These are phyloP conservation scores for Plantago lanceolata DNA, from an alignment of 305 asterid genomes.

Conservation along the genomic window DNA sequence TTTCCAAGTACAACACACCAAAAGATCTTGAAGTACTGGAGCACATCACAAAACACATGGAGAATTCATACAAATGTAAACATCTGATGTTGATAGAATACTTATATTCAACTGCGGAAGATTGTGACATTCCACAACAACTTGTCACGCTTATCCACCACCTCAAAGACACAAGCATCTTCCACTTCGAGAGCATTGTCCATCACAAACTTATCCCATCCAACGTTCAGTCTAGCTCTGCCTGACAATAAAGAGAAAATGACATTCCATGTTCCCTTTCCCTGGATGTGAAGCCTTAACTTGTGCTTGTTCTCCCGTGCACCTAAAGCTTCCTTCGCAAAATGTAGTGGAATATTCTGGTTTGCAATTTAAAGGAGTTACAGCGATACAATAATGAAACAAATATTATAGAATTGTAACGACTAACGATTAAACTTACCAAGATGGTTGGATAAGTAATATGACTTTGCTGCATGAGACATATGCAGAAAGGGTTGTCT, in stretches of 20 bases:
- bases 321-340: slow-evolving; percentile 12
- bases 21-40: no score
- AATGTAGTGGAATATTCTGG: slow-evolving; percentile 13
- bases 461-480: slow-evolving; percentile 28
- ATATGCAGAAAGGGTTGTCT: slow-evolving; percentile 16
- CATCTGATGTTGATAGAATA: no score
- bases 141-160: neutral
- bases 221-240: neutral
- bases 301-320: no score
- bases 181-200: neutral
- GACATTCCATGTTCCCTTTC: slow-evolving; percentile 19
- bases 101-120: slow-evolving; percentile 1
- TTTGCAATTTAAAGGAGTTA: neutral
- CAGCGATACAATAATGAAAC: neutral
- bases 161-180: neutral
- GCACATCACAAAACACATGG: no score
- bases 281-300: neutral
- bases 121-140: neutral
- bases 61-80: no score
- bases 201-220: neutral
- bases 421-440: slow-evolving; percentile 32
- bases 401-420: neutral
- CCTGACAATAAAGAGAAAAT: neutral
- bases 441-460: neutral
- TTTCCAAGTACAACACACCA: no score